These are phyloP conservation scores for Pluteus cervinus DNA, from an alignment of 768 basidiomycete genomes.

Conservation along the genomic window DNA sequence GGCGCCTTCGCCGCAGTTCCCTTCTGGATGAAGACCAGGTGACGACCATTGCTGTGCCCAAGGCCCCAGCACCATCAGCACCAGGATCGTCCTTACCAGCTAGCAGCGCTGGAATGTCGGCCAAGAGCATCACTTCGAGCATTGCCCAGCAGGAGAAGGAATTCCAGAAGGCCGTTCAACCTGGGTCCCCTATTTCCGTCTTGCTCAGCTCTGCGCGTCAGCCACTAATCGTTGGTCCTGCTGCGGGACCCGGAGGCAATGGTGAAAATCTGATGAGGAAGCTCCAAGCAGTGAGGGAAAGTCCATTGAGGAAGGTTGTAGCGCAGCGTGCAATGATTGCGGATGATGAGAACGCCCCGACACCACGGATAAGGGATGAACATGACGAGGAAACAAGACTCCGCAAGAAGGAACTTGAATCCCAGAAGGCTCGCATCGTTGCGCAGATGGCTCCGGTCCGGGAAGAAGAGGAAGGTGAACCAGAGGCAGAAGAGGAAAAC, in stretches of 20 bases:
- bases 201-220: slow-evolving; percentile 85
- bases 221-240: slow-evolving; percentile 69
- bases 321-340: slow-evolving; percentile 2
- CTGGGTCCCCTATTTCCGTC: slow-evolving; percentile 90
- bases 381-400: slow-evolving; percentile 28
- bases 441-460: slow-evolving; percentile 81
- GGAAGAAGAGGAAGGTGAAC: slow-evolving; percentile 35
- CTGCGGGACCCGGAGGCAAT: slow-evolving; percentile 10
- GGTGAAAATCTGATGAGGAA: slow-evolving; percentile 17
- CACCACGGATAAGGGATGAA: slow-evolving; percentile 19
- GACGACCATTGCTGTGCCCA: slow-evolving; percentile 37
- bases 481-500: slow-evolving; percentile 19
- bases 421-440: slow-evolving; percentile 89
- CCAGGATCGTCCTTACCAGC: neutral
- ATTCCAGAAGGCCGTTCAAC: slow-evolving; percentile 94
- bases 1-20: slow-evolving; percentile 54
- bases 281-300: slow-evolving; percentile 23
- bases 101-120: slow-evolving; percentile 7
- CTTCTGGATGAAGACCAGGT: slow-evolving; percentile 60
- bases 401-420: slow-evolving; percentile 74
- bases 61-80: slow-evolving; percentile 12
- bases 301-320: slow-evolving; percentile 23
- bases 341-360: slow-evolving; percentile 26
- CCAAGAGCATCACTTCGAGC: slow-evolving; percentile 47
- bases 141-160: slow-evolving; percentile 90